Evolutionary conservation across 257 asterid species (phyloP).

Genomic region (Rhazya stricta): DNA sequence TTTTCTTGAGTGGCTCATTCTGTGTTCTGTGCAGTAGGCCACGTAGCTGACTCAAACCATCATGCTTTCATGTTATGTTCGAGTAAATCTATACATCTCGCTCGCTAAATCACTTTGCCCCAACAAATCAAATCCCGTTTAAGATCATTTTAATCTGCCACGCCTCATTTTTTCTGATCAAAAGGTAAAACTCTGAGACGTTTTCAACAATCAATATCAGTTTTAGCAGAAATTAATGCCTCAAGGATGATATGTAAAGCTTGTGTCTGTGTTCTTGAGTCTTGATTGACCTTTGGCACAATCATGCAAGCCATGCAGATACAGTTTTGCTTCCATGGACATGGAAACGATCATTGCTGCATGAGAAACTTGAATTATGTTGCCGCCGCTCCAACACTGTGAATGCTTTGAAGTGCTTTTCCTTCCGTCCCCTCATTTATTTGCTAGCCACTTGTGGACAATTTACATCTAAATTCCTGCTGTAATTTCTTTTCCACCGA

Average conservation of each 20-base stretch:
- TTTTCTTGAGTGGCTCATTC: conserved; percentile 36
- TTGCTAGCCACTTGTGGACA: too few relatives aligned
- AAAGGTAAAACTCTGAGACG: too few relatives aligned
- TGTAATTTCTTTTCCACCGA: too few relatives aligned
- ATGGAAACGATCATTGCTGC: neutral
- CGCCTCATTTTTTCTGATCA: too few relatives aligned
- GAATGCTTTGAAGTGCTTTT: neutral
- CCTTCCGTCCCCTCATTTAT: neutral
- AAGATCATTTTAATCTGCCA: neutral
- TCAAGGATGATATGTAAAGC: too few relatives aligned
- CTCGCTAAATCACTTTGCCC: neutral
- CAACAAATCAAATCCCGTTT: neutral
- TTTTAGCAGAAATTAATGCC: too few relatives aligned
- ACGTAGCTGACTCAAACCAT: conserved; percentile 25
- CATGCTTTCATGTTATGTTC: conserved; percentile 44
- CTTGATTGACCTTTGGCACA: neutral
- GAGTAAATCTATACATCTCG: neutral
- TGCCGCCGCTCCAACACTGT: neutral
- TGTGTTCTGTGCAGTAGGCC: conserved; percentile 38
- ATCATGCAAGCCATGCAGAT: conserved; percentile 2
- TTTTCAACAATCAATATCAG: too few relatives aligned
- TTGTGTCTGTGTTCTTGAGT: too few relatives aligned
- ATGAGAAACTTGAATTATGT: conserved; percentile 3
- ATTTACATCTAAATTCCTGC: too few relatives aligned
- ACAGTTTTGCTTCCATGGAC: neutral